Evolutionary conservation across 805 yeast genomes (phyloP), one percentile per base, ranked within the genome.

Genomic region (Helenozyma baotianmanensis): DNA sequence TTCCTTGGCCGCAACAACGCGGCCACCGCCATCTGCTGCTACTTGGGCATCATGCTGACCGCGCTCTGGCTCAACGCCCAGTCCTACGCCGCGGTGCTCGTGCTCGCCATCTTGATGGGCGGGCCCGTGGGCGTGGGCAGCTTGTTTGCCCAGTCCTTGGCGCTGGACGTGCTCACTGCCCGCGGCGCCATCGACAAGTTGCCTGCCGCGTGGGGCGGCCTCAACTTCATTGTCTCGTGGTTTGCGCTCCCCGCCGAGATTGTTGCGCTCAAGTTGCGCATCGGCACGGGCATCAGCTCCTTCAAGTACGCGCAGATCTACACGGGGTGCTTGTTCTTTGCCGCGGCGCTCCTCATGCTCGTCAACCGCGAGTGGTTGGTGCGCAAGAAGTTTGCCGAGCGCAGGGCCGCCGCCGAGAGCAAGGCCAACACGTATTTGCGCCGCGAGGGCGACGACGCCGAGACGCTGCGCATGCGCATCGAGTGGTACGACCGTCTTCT

Each of bases 281-380:
- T 28, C 4, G 33, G 36, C 17, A 30, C 33, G 8, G 39, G 39
- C 7, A 27, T 39, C 15, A 27, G 25, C 4, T 36, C 85, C 2
- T 80, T 72, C 43, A 54, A 73, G 22, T 69, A 79, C 42, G 67
- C 82, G 2, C 86, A 80, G 47, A 62, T 78, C 1, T 78, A 77
- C 50, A 70, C 77, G 4, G 86, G 83, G 2, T 47, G 65, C 13
- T 53, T 72, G 28, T 72, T 69, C 41, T 48, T 70, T n/a, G 54
- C 54, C 9, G 71, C 72, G 0, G 47, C 70, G 9, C 5, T 74
- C 3, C 36, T 75, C 17, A 54, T 72, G 34, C 37, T 74, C 2
- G 56, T 74, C 1, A 57, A 76, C 14, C 62, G 88, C 42, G 80
- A 76, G 41, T 63, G 66, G 61, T 60, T 72, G 35, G 72, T 80